Conservation (phyloP, 2,329 filamentous ascomycete species). For the Emergomyces pasteurianus region DNA sequence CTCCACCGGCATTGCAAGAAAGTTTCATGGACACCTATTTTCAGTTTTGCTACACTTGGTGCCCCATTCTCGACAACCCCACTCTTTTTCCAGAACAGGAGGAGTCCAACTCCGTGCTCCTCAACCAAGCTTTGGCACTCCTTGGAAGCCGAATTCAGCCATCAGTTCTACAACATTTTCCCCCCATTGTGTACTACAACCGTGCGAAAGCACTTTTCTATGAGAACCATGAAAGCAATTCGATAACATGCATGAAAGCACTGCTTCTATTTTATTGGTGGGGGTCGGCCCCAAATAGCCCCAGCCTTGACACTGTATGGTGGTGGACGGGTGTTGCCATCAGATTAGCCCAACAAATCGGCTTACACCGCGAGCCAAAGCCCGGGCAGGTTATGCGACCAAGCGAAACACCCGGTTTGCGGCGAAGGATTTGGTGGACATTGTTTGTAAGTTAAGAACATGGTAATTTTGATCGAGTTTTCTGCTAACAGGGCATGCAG, state of each 20-base stretch:
- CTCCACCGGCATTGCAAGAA: constrained; percentile 20
- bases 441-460: constrained; percentile 18
- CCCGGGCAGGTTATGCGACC: constrained; percentile 12
- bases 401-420: constrained; percentile 16
- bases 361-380: constrained; percentile 30
- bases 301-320: constrained; percentile 32
- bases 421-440: constrained; percentile 34
- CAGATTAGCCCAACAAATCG: constrained; percentile 34
- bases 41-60: constrained; percentile 34
- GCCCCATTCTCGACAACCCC: constrained; percentile 28
- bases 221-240: constrained; percentile 29
- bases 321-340: constrained; percentile 38
- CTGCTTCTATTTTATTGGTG: constrained; percentile 36
- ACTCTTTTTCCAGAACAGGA: constrained; percentile 18
- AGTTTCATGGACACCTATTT: constrained; percentile 34
- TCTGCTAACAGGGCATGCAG: neutral
- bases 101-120: constrained; percentile 19
- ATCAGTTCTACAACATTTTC: constrained; percentile 29
- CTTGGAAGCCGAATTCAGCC: constrained; percentile 33
- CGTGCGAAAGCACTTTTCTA: constrained; percentile 31
- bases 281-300: constrained; percentile 29
- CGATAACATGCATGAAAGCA: constrained; percentile 25
- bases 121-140: constrained; percentile 29
- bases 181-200: constrained; percentile 30
- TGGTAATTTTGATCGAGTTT: neutral